These are phyloP conservation scores for Leccinum boreale DNA, from an alignment of 768 basidiomycete genomes.

Conservation along the genomic window DNA sequence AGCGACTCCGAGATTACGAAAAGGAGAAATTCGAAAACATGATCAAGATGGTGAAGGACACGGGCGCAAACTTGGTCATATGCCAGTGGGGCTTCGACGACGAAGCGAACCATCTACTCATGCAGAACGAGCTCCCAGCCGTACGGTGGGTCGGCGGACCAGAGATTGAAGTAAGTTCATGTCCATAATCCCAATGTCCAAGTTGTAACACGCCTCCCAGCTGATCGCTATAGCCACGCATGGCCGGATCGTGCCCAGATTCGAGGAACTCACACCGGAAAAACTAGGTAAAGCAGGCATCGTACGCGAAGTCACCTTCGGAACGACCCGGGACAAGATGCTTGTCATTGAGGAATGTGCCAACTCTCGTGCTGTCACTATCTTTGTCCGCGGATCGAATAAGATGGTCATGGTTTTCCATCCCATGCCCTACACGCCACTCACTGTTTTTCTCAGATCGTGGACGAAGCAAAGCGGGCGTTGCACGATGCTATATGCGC, in stretches of 20 bases:
- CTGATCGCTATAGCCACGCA: conserved; percentile 98
- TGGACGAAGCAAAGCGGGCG: conserved; percentile 97
- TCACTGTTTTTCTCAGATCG: conserved; percentile 58
- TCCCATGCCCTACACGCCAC: neutral
- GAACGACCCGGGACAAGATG: conserved; percentile 99
- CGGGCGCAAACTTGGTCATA: conserved; percentile 97
- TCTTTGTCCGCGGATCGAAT: conserved; percentile 96
- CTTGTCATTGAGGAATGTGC: conserved; percentile 98
- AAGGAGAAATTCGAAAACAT: conserved; percentile 95
- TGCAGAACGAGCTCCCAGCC: conserved; percentile 97
- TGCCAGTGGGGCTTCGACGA: conserved; percentile 99
- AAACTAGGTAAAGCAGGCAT: conserved; percentile 94
- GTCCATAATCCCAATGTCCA: neutral
- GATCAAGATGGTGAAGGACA: conserved; percentile 95
- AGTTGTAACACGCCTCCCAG: conserved; percentile 36
- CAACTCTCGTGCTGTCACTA: conserved; percentile 92
- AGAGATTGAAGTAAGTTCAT: conserved; percentile 80
- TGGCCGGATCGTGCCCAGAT: conserved; percentile 96
- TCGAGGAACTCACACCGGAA: conserved; percentile 88
- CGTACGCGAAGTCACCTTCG: conserved; percentile 92
- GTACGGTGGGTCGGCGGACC: conserved; percentile 99
- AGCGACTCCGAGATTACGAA: conserved; percentile 91
- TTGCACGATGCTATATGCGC: conserved; percentile 97
- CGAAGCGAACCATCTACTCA: conserved; percentile 95
- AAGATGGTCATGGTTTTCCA: conserved; percentile 76